These are phyloP conservation scores for Linnemannia zychae DNA, from an alignment of 192 early-diverging fungal species.

Conservation along the genomic window DNA sequence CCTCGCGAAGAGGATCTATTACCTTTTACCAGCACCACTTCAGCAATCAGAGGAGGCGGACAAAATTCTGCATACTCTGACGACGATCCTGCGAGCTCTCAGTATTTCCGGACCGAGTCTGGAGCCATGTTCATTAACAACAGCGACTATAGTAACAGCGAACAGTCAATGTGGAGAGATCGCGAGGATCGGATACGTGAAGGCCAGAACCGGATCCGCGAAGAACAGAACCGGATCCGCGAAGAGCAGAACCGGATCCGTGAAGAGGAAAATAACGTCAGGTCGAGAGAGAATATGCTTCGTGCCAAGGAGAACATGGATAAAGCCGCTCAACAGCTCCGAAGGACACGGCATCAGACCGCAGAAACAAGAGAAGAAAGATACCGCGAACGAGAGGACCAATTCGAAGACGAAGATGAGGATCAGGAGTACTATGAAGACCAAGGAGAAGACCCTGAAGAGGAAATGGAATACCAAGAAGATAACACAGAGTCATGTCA, in stretches of 20 bases:
- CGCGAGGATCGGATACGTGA: too few relatives aligned
- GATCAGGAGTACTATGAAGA: constrained; percentile 6
- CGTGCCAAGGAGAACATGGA: not conserved
- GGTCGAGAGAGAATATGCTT: not conserved
- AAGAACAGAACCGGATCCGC: not conserved
- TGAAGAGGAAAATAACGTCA: not conserved
- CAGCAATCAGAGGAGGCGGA: not conserved
- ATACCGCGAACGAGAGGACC: not conserved
- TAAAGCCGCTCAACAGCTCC: not conserved
- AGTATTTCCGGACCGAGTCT: too few relatives aligned
- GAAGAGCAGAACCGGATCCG: not conserved
- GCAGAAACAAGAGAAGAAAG: not conserved
- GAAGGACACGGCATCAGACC: not conserved
- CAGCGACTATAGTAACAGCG: not conserved
- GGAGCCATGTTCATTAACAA: not conserved
- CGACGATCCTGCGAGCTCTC: not conserved
- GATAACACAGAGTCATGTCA: not conserved
- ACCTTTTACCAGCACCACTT: too few relatives aligned
- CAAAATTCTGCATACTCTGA: not conserved
- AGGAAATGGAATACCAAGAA: not conserved
- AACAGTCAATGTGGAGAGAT: not conserved
- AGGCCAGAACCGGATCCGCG: not conserved
- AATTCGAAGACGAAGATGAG: not conserved
- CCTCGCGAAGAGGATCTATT: constrained; percentile 2
- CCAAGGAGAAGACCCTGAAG: not conserved